These are phyloP conservation scores for Lachnellula arida DNA, from an alignment of 2,329 filamentous ascomycete genomes.

Conservation along the genomic window DNA sequence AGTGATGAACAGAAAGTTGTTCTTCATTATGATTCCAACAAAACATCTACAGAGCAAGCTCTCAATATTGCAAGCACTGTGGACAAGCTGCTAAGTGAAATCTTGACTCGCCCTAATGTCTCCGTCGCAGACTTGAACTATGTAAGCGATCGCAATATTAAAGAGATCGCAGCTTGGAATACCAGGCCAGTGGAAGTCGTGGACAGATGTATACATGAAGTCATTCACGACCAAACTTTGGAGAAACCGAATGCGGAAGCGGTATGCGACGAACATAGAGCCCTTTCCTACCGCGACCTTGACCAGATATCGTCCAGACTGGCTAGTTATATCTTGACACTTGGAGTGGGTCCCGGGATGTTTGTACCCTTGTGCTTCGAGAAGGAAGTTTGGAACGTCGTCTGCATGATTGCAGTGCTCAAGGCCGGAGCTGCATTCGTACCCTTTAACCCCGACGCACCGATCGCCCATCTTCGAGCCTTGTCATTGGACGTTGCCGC, in stretches of 20 bases:
- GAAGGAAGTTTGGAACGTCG: conserved; percentile 22
- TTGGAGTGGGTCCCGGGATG: conserved; percentile 9
- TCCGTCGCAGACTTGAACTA: not conserved
- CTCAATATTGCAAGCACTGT: not conserved
- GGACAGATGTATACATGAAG: conserved; percentile 17
- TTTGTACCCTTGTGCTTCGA: conserved; percentile 18
- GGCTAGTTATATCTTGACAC: conserved; percentile 4
- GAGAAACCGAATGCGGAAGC: conserved; percentile 6
- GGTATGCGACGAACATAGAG: conserved; percentile 11
- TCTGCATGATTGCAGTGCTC: conserved; percentile 27
- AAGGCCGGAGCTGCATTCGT: conserved; percentile 28
- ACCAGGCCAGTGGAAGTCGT: conserved; percentile 3
- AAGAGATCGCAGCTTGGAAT: not conserved
- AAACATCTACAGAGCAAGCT: not conserved
- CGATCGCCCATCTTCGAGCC: conserved; percentile 3
- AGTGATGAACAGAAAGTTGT: not conserved
- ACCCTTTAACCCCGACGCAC: conserved; percentile 23
- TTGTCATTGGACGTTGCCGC: conserved; percentile 8
- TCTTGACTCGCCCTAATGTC: not conserved
- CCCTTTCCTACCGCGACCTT: conserved; percentile 11
- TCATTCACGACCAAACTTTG: conserved; percentile 4
- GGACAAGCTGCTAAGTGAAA: not conserved
- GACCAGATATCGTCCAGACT: conserved; percentile 6
- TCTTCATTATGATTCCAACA: not conserved
- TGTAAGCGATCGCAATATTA: not conserved